Percentiles rank a stretch among this genome's conserved stretches.
These are phyloP conservation scores for Arxiozyma slooffiae DNA, from an alignment of 1,139 yeast species.

Conservation along the genomic window DNA sequence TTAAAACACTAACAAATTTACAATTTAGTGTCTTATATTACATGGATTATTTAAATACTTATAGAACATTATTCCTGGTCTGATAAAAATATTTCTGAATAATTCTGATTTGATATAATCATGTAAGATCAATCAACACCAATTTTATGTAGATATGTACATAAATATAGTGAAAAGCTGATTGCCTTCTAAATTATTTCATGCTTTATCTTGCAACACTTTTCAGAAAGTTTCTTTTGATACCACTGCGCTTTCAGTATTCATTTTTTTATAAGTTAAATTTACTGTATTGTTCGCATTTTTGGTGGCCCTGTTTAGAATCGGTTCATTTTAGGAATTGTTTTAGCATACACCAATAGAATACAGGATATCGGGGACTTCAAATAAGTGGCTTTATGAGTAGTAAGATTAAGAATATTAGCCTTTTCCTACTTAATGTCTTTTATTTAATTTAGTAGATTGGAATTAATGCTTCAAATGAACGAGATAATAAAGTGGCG, in stretches of 20 bases:
- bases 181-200: neutral
- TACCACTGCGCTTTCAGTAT: conserved; percentile 58
- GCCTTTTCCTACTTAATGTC: conserved; percentile 63
- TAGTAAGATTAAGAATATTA: conserved; percentile 54
- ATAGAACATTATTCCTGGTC: conserved; percentile 84
- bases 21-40: conserved; percentile 31
- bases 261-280: conserved; percentile 50
- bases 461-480: conserved; percentile 46
- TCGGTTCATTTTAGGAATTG: conserved; percentile 49
- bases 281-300: conserved; percentile 27
- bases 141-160: conserved; percentile 71
- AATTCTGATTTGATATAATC: conserved; percentile 53
- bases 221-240: conserved; percentile 47
- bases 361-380: conserved; percentile 66
- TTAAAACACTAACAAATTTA: conserved; percentile 32
- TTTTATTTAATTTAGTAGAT: conserved; percentile 39
- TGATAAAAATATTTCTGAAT: conserved; percentile 51
- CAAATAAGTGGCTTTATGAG: conserved; percentile 42
- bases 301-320: conserved; percentile 15
- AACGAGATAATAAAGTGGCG: conserved; percentile 53
- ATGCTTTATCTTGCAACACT: conserved; percentile 1
- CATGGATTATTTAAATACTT: conserved; percentile 23
- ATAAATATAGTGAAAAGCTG: conserved; percentile 43
- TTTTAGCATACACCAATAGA: conserved; percentile 69
- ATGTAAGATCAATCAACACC: conserved; percentile 55